Evolutionary conservation across 805 yeast genomes (phyloP).

Genomic region (Starmera amethionina): DNA sequence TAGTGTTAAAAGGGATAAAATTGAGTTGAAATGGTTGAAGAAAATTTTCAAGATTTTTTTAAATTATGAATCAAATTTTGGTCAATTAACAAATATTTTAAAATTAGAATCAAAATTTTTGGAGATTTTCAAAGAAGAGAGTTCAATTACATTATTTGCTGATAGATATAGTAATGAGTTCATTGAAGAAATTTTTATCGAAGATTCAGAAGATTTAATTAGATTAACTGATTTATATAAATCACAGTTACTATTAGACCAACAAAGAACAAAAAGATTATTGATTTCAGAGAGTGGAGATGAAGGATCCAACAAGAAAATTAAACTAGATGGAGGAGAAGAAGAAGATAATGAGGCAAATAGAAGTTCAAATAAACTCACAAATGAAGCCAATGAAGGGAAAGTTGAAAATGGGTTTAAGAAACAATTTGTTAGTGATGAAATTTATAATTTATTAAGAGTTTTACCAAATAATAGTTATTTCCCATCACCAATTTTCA

Average conservation of each 20-base stretch:
- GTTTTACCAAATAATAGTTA: slow-evolving; percentile 47
- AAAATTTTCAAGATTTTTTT: slow-evolving; percentile 50
- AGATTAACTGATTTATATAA: slow-evolving; percentile 19
- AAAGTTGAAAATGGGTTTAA: slow-evolving; percentile 1
- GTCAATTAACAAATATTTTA: slow-evolving; percentile 58
- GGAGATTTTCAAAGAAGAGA: slow-evolving; percentile 56
- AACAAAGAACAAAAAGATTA: slow-evolving; percentile 1
- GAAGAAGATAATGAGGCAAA: not conserved
- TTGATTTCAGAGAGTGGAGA: slow-evolving; percentile 13
- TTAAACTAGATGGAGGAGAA: slow-evolving; percentile 1
- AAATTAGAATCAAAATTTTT: slow-evolving; percentile 58
- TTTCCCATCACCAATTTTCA: slow-evolving; percentile 44
- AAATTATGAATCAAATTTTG: slow-evolving; percentile 57
- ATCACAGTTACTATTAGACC: not conserved
- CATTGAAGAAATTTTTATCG: slow-evolving; percentile 14
- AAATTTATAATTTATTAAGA: slow-evolving; percentile 39
- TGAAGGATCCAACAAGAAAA: not conserved
- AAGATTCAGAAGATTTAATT: slow-evolving; percentile 14
- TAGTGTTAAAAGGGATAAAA: slow-evolving; percentile 28
- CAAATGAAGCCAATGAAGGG: not conserved
- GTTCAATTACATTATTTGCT: slow-evolving; percentile 24
- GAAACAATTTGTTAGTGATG: slow-evolving; percentile 24
- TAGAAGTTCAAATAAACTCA: not conserved
- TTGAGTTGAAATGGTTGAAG: slow-evolving; percentile 26
- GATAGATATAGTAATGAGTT: slow-evolving; percentile 16